These are phyloP conservation scores for Trichosporon asahii DNA, from an alignment of 1,284 basidiomycete genomes.

Conservation along the genomic window DNA sequence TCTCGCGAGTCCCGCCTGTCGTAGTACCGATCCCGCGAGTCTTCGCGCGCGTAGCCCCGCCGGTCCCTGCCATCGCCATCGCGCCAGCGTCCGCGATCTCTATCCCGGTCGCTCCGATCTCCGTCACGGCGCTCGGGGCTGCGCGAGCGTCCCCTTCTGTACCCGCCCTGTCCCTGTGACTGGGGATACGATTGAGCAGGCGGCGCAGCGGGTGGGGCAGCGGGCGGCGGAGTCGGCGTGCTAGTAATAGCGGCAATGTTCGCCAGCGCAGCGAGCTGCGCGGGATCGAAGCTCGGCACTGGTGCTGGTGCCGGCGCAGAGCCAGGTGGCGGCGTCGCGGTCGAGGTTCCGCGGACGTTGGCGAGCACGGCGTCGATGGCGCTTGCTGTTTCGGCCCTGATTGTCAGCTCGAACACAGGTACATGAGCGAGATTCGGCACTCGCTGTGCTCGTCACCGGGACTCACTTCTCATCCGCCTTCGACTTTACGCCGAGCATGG, in stretches of 20 bases:
- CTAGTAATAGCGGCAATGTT: conserved; percentile 19
- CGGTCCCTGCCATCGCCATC: background rate
- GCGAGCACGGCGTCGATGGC: conserved; percentile 26
- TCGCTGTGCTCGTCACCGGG: background rate
- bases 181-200: background rate
- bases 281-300: conserved; percentile 24
- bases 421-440: too few species aligned
- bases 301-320: background rate
- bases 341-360: conserved; percentile 13
- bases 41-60: background rate
- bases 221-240: background rate
- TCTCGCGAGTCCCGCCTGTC: background rate
- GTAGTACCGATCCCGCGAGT: background rate
- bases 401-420: background rate
- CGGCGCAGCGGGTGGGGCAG: background rate
- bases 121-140: background rate
- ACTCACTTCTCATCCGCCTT: conserved; percentile 21
- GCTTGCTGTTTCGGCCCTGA: conserved; percentile 13
- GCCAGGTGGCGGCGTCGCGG: background rate
- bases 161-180: background rate
- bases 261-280: conserved; percentile 34
- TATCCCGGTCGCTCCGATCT: background rate
- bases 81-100: background rate
- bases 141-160: background rate
- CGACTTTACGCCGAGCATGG: conserved; percentile 40